These are phyloP conservation scores for Ilyonectria destructans DNA, from an alignment of 2,329 filamentous ascomycete species.

Conservation along the genomic window DNA sequence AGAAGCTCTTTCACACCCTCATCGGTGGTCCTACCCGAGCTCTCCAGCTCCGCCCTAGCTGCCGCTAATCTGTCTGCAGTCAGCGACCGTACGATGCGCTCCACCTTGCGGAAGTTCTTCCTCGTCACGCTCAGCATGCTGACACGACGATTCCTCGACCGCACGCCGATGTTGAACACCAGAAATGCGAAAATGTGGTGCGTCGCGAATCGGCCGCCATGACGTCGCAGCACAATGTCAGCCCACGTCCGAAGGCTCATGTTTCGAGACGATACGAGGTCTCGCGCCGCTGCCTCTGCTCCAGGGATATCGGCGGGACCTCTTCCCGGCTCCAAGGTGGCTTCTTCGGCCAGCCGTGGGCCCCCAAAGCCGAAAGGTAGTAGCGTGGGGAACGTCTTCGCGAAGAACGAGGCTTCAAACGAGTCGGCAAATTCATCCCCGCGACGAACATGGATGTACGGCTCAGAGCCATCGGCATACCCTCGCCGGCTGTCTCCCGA, in stretches of 20 bases:
- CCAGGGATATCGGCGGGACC: too few species aligned
- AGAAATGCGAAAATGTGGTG: conserved; percentile 17
- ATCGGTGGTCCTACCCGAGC: too few species aligned
- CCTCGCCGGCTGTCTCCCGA: conserved; percentile 6
- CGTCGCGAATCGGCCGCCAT: conserved; percentile 3
- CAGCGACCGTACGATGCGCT: conserved; percentile 7
- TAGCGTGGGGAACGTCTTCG: conserved; percentile 34
- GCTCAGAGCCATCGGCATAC: neutral
- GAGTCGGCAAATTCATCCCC: conserved; percentile 34
- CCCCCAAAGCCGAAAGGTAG: conserved; percentile 33
- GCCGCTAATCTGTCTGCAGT: too few species aligned
- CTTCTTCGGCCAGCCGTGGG: conserved; percentile 16
- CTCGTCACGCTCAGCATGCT: conserved; percentile 11
- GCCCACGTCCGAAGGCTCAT: conserved; percentile 12
- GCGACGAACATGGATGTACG: conserved; percentile 23
- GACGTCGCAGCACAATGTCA: neutral
- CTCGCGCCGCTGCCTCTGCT: neutral
- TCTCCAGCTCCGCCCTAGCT: too few species aligned
- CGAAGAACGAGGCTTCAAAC: conserved; percentile 31
- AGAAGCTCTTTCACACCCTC: too few species aligned
- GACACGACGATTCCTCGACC: conserved; percentile 21
- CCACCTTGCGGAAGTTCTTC: too few species aligned
- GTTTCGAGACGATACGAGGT: conserved; percentile 15
- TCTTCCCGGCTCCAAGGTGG: neutral
- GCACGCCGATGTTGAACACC: conserved; percentile 8